Evolutionary conservation across 768 basidiomycete species (phyloP).

Genomic region (Hericium coralloides): DNA sequence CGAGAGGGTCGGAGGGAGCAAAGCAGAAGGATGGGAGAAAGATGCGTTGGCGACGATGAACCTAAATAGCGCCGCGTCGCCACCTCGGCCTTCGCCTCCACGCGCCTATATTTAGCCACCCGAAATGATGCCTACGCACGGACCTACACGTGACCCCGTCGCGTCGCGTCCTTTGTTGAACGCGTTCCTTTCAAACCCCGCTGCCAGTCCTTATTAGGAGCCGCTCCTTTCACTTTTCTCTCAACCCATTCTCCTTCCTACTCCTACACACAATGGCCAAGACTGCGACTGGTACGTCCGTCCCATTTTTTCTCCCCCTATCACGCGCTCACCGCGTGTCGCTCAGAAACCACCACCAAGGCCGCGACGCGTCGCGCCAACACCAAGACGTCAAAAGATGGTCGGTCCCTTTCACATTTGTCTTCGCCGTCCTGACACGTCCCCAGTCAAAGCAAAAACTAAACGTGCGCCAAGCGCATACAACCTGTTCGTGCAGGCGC

Average conservation of each 20-base stretch:
- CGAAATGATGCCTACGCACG: not conserved
- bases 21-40: slow-evolving; percentile 4
- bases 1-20: slow-evolving; percentile 1
- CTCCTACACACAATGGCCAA: slow-evolving; percentile 37
- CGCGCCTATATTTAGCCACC: not conserved
- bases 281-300: slow-evolving; percentile 35
- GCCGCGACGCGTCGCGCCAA: slow-evolving; percentile 47
- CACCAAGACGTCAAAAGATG: slow-evolving; percentile 21
- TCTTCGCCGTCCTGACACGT: slow-evolving; percentile 20
- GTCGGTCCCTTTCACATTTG: slow-evolving; percentile 13
- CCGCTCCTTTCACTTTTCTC: not conserved
- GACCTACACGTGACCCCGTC: not conserved
- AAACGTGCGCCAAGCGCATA: slow-evolving; percentile 55
- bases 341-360: slow-evolving; percentile 42
- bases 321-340: slow-evolving; percentile 1
- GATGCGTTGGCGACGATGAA: not conserved
- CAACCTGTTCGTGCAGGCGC: slow-evolving; percentile 44
- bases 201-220: slow-evolving; percentile 6
- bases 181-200: slow-evolving; percentile 18
- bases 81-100: not conserved
- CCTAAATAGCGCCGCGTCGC: not conserved
- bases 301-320: not conserved
- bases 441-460: slow-evolving; percentile 23
- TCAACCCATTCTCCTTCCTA: not conserved
- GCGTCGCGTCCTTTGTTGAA: slow-evolving; percentile 6